A percentile compares a stretch with the other conserved stretches of the same genome.
phyloP scores from a whole-genome alignment of 2,329 filamentous ascomycete genomes.

The Colletotrichum cereale region DNA sequence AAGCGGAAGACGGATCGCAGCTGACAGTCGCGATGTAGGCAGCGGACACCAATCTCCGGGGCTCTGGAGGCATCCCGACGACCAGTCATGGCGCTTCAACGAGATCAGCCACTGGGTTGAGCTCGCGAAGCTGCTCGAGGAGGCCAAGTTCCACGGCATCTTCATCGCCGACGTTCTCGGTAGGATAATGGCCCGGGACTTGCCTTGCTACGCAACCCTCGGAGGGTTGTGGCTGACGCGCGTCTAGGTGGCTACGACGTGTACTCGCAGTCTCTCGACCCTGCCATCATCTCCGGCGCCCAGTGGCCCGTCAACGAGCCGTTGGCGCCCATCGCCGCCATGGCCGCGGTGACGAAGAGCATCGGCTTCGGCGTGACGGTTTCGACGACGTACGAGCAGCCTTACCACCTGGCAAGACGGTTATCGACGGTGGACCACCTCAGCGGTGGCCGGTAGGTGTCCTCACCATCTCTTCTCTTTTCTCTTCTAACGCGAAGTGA shows the following conservation, averaged over 20 bases:
- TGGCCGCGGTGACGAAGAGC: constrained; percentile 77
- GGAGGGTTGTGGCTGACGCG: neutral
- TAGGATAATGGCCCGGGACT: constrained; percentile 40
- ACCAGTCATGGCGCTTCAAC: constrained; percentile 72
- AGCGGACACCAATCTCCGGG: constrained; percentile 62
- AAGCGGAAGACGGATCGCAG: neutral
- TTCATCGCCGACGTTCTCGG: constrained; percentile 76
- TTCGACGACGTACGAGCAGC: constrained; percentile 78
- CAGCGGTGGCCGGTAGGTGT: constrained; percentile 67
- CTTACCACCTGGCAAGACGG: constrained; percentile 75
- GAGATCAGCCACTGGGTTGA: constrained; percentile 71
- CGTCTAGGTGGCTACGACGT: constrained; percentile 74
- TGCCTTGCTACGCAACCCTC: fast-evolving
- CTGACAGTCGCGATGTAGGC: constrained; percentile 42
- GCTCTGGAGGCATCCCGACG: constrained; percentile 72
- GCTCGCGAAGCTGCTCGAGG: constrained; percentile 70
- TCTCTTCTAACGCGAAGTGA: neutral
- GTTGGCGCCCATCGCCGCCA: constrained; percentile 72
- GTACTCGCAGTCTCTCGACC: constrained; percentile 71
- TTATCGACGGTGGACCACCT: constrained; percentile 77
- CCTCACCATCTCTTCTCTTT: neutral
- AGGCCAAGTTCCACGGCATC: constrained; percentile 74
- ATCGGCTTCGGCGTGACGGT: constrained; percentile 79
- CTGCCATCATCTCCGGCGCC: constrained; percentile 71
- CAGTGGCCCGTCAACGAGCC: constrained; percentile 82